A percentile compares a stretch with the other conserved stretches of the same genome.
Evolutionary conservation across 2,329 filamentous ascomycete species (phyloP).

Genomic region (Fusarium sp.): DNA sequence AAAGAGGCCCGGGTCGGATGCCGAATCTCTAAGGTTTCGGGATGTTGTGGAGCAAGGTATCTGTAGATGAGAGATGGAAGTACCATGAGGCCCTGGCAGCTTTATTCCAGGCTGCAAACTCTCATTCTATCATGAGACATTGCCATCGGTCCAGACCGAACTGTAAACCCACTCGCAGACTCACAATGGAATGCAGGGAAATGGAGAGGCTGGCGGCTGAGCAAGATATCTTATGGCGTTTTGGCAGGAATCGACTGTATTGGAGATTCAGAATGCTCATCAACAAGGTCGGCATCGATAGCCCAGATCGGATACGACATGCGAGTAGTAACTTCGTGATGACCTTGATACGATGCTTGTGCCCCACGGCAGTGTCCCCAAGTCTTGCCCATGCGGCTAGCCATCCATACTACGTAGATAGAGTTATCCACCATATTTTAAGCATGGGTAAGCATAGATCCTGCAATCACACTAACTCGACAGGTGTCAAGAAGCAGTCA

Average conservation of each 20-base stretch:
- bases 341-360: not conserved
- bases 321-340: not conserved
- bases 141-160: not conserved
- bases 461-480: not conserved
- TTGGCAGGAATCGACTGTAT: not conserved
- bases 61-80: not conserved
- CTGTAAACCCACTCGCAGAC: not conserved
- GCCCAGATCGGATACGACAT: not conserved
- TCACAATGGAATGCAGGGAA: not conserved
- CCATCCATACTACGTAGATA: not conserved
- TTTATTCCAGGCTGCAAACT: not conserved
- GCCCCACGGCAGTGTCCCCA: not conserved
- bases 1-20: not conserved
- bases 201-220: constrained; percentile 7
- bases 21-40: constrained; percentile 11
- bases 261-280: not conserved
- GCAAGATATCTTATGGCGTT: not conserved
- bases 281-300: not conserved
- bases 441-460: constrained; percentile 2
- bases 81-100: not conserved
- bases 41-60: not conserved
- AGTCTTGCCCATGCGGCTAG: not conserved
- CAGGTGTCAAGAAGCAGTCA: constrained; percentile 6
- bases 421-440: constrained; percentile 10
- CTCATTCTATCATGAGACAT: constrained; percentile 7